These are phyloP conservation scores for Spinellus fusiger DNA, from an alignment of 192 early-diverging fungal genomes.

Conservation along the genomic window DNA sequence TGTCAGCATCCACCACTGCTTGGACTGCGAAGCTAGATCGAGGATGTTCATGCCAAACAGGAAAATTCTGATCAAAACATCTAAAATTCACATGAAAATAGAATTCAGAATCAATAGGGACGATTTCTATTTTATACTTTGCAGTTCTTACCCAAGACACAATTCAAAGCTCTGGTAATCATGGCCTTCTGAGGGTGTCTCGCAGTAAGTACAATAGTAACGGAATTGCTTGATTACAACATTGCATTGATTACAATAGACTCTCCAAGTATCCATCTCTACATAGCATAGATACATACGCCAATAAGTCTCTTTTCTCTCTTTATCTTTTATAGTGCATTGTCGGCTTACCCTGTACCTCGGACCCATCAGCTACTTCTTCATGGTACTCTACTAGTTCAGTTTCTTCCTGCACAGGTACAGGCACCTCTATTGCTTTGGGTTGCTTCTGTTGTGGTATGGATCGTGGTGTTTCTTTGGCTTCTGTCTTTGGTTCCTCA, in stretches of 20 bases:
- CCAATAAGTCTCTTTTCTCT: neutral
- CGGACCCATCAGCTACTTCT: conserved; percentile 1
- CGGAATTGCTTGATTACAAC: conserved; percentile 74
- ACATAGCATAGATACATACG: neutral
- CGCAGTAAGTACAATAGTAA: conserved; percentile 84
- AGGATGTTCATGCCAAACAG: conserved; percentile 68
- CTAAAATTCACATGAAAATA: conserved; percentile 25
- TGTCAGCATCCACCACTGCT: conserved; percentile 56
- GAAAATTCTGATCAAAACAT: conserved; percentile 68
- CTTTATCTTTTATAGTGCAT: neutral
- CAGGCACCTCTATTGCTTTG: neutral
- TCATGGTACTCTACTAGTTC: conserved; percentile 15
- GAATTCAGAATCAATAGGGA: neutral
- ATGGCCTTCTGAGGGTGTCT: conserved; percentile 55
- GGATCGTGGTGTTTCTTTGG: neutral
- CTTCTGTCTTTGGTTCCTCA: neutral
- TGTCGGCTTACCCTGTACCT: conserved; percentile 6
- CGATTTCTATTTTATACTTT: too few species aligned
- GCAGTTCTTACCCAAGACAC: conserved; percentile 47
- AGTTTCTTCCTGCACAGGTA: neutral
- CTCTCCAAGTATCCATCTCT: conserved; percentile 44
- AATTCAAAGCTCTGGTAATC: conserved; percentile 70
- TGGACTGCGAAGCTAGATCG: conserved; percentile 74
- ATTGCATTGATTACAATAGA: conserved; percentile 75
- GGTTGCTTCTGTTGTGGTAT: neutral